These are phyloP conservation scores for Suhomyces pyralidae DNA, from an alignment of 805 yeast genomes.

Conservation along the genomic window DNA sequence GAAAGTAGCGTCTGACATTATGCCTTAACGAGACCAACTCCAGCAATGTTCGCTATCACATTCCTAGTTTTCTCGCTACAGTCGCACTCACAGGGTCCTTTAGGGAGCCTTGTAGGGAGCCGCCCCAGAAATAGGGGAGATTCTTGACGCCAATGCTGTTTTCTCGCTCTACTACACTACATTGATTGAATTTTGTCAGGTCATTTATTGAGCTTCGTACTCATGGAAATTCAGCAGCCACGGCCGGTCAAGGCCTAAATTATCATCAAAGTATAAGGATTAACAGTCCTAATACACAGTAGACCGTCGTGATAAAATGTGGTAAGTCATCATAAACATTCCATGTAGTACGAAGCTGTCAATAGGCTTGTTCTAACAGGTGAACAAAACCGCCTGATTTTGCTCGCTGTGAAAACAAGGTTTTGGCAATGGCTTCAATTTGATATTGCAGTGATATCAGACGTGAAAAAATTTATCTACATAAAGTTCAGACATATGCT, in stretches of 20 bases:
- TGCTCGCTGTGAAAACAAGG: constrained; percentile 13
- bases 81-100: not conserved
- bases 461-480: constrained; percentile 60
- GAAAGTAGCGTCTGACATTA: not conserved
- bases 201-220: not conserved
- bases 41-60: not conserved
- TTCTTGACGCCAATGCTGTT: not conserved
- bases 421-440: constrained; percentile 23
- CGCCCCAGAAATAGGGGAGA: not conserved
- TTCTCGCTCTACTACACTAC: not conserved
- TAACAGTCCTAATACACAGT: constrained; percentile 46
- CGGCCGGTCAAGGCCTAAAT: constrained; percentile 52
- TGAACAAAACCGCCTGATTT: constrained; percentile 10
- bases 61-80: not conserved
- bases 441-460: constrained; percentile 31
- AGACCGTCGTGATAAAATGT: constrained; percentile 51
- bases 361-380: constrained; percentile 5
- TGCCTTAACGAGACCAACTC: not conserved
- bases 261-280: constrained; percentile 44
- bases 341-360: constrained; percentile 3
- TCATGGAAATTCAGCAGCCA: constrained; percentile 37
- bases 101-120: not conserved
- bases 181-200: not conserved
- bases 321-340: constrained; percentile 45
- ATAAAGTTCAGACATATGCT: constrained; percentile 94